Percentiles rank a stretch among this genome's conserved stretches.
Evolutionary conservation across 2,329 filamentous ascomycete species (phyloP).

Genomic region (Colletotrichum tofieldiae): DNA sequence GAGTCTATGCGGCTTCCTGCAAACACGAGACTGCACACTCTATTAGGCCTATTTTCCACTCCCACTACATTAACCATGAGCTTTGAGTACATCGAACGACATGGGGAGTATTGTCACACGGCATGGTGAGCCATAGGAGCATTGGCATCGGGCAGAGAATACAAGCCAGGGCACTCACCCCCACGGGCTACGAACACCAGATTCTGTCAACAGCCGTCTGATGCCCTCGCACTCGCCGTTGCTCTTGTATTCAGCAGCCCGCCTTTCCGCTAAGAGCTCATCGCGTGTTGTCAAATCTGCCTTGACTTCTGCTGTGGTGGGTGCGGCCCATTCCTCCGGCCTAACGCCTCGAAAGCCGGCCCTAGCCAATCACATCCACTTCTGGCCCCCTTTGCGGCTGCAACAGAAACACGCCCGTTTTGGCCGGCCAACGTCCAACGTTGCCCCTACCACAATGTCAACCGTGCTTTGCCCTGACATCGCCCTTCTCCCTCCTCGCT

Average conservation of each 20-base stretch:
- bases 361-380: conserved; percentile 50
- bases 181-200: conserved; percentile 26
- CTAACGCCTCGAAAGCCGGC: conserved; percentile 44
- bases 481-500: not conserved
- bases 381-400: conserved; percentile 49
- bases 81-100: conserved; percentile 2
- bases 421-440: conserved; percentile 42
- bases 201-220: conserved; percentile 36
- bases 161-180: not conserved
- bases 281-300: conserved; percentile 31
- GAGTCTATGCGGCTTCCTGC: not conserved
- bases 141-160: conserved; percentile 10
- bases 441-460: conserved; percentile 27
- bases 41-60: not conserved
- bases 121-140: conserved; percentile 6
- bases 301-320: conserved; percentile 15
- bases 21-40: not conserved
- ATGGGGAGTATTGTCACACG: conserved; percentile 27
- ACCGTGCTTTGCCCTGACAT: conserved; percentile 31
- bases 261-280: not conserved
- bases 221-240: not conserved
- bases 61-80: conserved; percentile 1
- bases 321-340: conserved; percentile 44
- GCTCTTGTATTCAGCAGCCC: not conserved
- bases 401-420: conserved; percentile 50